Evolutionary conservation across 2,329 filamentous ascomycete genomes (phyloP).

Genomic region (Byssochlamys sp.): DNA sequence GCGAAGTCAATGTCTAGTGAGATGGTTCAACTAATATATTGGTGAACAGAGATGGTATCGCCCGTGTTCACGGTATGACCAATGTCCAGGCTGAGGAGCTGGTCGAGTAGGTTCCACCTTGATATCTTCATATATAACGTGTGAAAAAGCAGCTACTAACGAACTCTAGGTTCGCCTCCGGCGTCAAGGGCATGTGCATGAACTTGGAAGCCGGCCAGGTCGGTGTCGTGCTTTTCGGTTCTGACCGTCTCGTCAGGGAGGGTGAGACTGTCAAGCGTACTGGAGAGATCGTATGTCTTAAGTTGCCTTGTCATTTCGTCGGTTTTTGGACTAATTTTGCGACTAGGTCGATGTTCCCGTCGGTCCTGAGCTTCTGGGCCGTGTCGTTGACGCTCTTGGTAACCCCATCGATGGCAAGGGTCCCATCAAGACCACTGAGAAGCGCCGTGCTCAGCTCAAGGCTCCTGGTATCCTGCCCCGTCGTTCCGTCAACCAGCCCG

Average conservation of each 20-base stretch:
- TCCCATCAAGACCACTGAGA: conserved; percentile 82
- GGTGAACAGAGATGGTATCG: conserved; percentile 88
- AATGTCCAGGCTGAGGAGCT: conserved; percentile 99
- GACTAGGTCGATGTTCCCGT: conserved; percentile 87
- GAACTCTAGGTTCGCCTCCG: conserved; percentile 76
- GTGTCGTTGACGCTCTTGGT: conserved; percentile 95
- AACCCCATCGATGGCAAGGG: conserved; percentile 99
- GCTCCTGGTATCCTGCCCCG: conserved; percentile 96
- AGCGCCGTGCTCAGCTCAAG: conserved; percentile 95
- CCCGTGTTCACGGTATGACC: conserved; percentile 98
- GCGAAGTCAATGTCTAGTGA: not conserved
- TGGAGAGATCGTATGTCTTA: conserved; percentile 80
- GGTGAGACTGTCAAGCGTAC: conserved; percentile 99
- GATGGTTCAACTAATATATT: conserved; percentile 1
- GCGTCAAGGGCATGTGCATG: conserved; percentile 99
- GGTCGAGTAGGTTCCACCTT: conserved; percentile 70
- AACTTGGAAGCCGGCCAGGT: conserved; percentile 99
- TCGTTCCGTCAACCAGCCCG: conserved; percentile 92
- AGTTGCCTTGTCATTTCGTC: not conserved
- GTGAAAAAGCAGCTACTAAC: conserved; percentile 15
- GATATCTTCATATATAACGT: conserved; percentile 10
- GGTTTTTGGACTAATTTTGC: conserved; percentile 9
- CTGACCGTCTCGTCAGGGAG: conserved; percentile 98
- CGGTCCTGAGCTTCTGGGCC: conserved; percentile 82
- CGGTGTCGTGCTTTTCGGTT: conserved; percentile 99